Percentiles rank a stretch among this genome's conserved stretches.
Evolutionary conservation across 345 rosid species (phyloP).

Genomic region (Hypericum perforatum): DNA sequence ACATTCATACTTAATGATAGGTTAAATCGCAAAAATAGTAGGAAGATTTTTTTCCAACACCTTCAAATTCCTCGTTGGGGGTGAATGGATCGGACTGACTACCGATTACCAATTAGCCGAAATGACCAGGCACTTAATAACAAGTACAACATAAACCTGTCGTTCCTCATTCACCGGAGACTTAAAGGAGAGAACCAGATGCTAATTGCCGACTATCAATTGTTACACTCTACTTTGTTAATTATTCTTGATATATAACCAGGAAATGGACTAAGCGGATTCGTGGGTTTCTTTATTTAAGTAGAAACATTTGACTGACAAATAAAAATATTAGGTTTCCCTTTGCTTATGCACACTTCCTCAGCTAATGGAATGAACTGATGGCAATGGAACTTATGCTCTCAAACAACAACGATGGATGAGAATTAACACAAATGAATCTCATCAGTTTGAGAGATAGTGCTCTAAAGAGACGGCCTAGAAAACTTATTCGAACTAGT

Average conservation of each 20-base stretch:
- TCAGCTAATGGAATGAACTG: constrained; percentile 9
- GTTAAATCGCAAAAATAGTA: too few species aligned
- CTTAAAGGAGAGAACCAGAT: constrained; percentile 20
- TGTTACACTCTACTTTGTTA: neutral
- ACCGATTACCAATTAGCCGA: too few species aligned
- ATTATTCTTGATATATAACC: too few species aligned
- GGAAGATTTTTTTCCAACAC: too few species aligned
- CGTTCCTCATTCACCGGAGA: constrained; percentile 28
- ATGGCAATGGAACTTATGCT: constrained; percentile 33
- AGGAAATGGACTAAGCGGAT: too few species aligned
- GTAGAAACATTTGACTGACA: constrained; percentile 10
- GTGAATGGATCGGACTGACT: too few species aligned
- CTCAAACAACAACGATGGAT: constrained; percentile 25
- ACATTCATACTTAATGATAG: too few species aligned
- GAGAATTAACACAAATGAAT: constrained; percentile 21
- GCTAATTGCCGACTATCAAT: constrained; percentile 10
- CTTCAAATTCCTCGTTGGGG: too few species aligned
- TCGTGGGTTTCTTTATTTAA: too few species aligned
- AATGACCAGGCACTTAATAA: too few species aligned
- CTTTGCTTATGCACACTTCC: neutral
- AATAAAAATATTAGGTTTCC: too few species aligned
- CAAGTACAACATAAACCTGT: constrained; percentile 11
- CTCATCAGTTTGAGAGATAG: constrained; percentile 20
- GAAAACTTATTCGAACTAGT: too few species aligned
- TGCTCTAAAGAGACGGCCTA: constrained; percentile 10